These are phyloP conservation scores for Colletotrichum sp. DNA, from an alignment of 2,329 filamentous ascomycete genomes.

Conservation along the genomic window DNA sequence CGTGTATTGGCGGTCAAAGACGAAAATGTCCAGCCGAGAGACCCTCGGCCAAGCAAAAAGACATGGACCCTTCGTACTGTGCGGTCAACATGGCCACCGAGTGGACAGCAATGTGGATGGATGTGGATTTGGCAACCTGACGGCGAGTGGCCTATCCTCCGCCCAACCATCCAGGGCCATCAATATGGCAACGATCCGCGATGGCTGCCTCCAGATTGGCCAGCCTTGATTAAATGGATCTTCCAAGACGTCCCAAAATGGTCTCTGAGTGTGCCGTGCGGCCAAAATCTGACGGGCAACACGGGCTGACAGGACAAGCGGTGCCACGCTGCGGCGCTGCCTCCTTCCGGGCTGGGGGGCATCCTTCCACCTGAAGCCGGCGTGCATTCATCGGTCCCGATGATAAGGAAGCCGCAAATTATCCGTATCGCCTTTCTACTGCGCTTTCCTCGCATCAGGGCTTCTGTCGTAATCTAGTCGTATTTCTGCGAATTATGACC, in stretches of 20 bases:
- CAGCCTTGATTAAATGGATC: conserved; percentile 21
- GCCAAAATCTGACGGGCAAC: background rate
- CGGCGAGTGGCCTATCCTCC: background rate
- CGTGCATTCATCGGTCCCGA: background rate
- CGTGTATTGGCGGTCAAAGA: background rate
- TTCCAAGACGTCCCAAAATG: background rate
- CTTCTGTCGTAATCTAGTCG: background rate
- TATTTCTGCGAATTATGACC: background rate
- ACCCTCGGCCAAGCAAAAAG: background rate
- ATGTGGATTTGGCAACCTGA: background rate
- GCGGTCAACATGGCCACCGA: background rate
- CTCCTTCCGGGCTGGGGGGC: background rate
- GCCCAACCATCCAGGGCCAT: background rate
- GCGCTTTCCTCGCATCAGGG: background rate
- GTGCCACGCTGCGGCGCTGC: background rate
- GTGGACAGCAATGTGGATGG: background rate
- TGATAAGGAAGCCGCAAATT: background rate
- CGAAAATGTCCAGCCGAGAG: background rate
- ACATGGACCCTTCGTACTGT: background rate
- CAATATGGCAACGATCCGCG: conserved; percentile 10
- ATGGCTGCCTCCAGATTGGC: conserved; percentile 9
- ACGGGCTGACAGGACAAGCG: background rate
- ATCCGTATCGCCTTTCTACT: background rate
- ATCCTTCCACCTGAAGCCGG: conserved; percentile 9
- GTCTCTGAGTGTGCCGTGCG: background rate